Percentiles rank a stretch among this genome's conserved stretches.
Conservation (phyloP, 2,329 filamentous ascomycete species). For the Aureobasidium sp. region DNA sequence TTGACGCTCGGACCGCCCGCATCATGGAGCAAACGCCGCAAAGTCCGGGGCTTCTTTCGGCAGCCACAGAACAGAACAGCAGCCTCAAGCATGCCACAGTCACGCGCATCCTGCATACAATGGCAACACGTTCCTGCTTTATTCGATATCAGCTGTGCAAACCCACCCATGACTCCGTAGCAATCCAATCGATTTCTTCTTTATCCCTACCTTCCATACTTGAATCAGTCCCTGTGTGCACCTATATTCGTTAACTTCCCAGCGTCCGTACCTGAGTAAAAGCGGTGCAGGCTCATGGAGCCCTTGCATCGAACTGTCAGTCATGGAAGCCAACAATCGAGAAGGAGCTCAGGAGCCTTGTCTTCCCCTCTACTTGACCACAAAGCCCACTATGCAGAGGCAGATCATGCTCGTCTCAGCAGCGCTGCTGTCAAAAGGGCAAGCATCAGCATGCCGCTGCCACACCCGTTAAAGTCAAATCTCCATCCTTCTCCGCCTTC, state of each 20-base stretch:
- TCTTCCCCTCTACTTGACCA: slow-evolving; percentile 30
- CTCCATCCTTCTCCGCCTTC: slow-evolving; percentile 15
- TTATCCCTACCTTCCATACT: no score
- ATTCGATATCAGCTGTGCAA: background rate
- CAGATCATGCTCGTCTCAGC: slow-evolving; percentile 44
- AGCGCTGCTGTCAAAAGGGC: slow-evolving; percentile 51
- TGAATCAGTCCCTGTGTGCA: background rate
- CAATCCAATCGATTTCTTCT: background rate
- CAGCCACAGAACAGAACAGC: no score
- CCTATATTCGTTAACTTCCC: background rate
- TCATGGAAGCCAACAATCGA: slow-evolving; percentile 32
- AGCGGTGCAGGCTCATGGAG: slow-evolving; percentile 15
- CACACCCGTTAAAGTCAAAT: slow-evolving; percentile 35
- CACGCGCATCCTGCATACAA: background rate
- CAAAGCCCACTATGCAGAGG: slow-evolving; percentile 54
- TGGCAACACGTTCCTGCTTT: background rate
- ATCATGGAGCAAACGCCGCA: background rate
- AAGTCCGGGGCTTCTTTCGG: background rate
- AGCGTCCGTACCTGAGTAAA: background rate
- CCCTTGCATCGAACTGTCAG: slow-evolving; percentile 20
- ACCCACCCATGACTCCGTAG: background rate
- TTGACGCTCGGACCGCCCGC: background rate
- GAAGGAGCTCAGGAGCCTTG: slow-evolving; percentile 32
- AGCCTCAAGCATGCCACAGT: background rate
- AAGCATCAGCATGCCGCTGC: slow-evolving; percentile 52